phyloP scores from a whole-genome alignment of 2,329 filamentous ascomycete genomes.

The Cytospora schulzeri region DNA sequence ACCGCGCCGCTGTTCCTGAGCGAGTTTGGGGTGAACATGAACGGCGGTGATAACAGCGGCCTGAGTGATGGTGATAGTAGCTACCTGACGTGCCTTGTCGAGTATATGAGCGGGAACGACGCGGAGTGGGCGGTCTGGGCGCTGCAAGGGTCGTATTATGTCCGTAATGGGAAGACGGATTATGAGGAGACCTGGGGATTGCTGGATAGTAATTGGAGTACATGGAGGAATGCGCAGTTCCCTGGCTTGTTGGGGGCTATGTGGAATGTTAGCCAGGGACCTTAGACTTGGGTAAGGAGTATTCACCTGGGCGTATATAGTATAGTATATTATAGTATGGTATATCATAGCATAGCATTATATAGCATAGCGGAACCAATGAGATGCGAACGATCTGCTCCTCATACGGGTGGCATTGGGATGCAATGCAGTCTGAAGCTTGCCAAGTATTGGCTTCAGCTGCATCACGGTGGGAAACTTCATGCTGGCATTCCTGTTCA shows the following conservation, averaged over 20 bases:
- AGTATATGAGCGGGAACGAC: constrained; percentile 57
- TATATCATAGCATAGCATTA: too few relatives aligned
- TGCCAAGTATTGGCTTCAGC: not conserved
- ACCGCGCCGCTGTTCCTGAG: constrained; percentile 60
- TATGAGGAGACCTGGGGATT: constrained; percentile 57
- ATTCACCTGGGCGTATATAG: not conserved
- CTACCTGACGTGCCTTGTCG: constrained; percentile 55
- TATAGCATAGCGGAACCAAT: not conserved
- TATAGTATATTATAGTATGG: not conserved
- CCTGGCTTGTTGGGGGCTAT: constrained; percentile 39
- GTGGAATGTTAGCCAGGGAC: constrained; percentile 46
- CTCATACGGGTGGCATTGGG: not conserved
- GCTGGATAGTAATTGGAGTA: constrained; percentile 39
- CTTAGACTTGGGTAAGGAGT: constrained; percentile 31
- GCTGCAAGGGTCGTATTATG: constrained; percentile 60
- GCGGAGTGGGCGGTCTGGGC: constrained; percentile 64
- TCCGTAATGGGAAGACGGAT: constrained; percentile 52
- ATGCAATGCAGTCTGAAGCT: not conserved
- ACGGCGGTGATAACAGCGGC: constrained; percentile 44
- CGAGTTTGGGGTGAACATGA: constrained; percentile 60
- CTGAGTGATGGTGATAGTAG: constrained; percentile 46
- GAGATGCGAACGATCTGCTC: not conserved
- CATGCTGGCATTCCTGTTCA: not conserved
- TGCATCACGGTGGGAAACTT: not conserved
- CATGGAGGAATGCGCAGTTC: constrained; percentile 46